phyloP scores from a whole-genome alignment of 2,329 filamentous ascomycete genomes.

The Arachnomyces sp. region DNA sequence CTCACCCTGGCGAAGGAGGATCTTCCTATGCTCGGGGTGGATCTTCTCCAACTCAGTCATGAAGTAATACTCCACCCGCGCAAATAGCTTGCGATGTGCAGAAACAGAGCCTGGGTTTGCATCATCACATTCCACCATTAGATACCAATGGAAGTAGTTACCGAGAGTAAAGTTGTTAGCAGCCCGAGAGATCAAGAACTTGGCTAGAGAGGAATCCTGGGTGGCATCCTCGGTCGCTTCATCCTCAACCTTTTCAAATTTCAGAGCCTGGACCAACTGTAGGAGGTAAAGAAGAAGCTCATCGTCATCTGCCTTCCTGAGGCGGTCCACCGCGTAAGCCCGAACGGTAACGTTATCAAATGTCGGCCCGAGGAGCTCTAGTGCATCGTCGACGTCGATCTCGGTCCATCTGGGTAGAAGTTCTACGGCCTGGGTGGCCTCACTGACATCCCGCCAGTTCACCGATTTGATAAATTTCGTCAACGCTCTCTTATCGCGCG shows the following conservation, averaged over 20 bases:
- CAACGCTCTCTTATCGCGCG: conserved; percentile 80
- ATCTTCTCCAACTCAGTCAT: conserved; percentile 76
- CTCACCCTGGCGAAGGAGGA: conserved; percentile 77
- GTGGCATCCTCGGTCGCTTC: conserved; percentile 53
- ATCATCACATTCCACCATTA: conserved; percentile 96
- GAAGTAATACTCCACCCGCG: conserved; percentile 91
- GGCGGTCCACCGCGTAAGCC: conserved; percentile 83
- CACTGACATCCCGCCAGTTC: conserved; percentile 78
- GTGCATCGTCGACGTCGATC: conserved; percentile 91
- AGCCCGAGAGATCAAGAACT: conserved; percentile 81
- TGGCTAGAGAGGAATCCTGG: conserved; percentile 74
- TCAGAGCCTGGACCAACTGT: conserved; percentile 90
- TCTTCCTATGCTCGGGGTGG: conserved; percentile 65
- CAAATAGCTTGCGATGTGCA: conserved; percentile 75
- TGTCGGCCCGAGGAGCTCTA: conserved; percentile 85
- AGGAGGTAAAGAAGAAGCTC: conserved; percentile 86
- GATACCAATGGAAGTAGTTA: conserved; percentile 95
- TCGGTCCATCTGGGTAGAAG: conserved; percentile 90
- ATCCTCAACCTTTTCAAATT: conserved; percentile 72
- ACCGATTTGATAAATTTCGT: conserved; percentile 98
- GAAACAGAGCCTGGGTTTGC: conserved; percentile 62
- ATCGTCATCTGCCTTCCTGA: conserved; percentile 86
- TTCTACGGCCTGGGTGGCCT: conserved; percentile 82
- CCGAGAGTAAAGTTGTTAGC: conserved; percentile 82
- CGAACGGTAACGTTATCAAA: conserved; percentile 84